Evolutionary conservation across 495 filamentous ascomycete genomes (phyloP).

Genomic region (Neurospora discreta): DNA sequence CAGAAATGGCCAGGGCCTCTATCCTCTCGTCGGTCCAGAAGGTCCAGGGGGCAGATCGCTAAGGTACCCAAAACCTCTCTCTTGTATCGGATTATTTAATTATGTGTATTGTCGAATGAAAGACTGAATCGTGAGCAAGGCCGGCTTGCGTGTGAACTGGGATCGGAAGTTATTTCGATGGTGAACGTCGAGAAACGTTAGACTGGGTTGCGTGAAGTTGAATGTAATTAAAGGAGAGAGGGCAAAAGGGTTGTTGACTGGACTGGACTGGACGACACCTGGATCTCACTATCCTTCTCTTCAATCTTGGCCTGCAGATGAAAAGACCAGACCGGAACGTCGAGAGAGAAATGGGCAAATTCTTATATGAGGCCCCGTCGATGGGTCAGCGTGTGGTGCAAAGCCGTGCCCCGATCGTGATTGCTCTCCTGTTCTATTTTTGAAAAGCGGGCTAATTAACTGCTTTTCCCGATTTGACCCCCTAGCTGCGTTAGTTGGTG

Average conservation of each 20-base stretch:
- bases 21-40: constrained; percentile 29
- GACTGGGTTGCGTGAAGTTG: constrained; percentile 25
- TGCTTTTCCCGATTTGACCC: constrained; percentile 24
- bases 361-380: constrained; percentile 35
- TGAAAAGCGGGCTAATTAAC: constrained; percentile 27
- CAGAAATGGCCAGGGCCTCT: constrained; percentile 33
- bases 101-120: constrained; percentile 32
- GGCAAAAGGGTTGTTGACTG: constrained; percentile 20
- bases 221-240: constrained; percentile 27
- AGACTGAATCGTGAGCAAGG: constrained; percentile 42
- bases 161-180: constrained; percentile 10
- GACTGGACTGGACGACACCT: constrained; percentile 35
- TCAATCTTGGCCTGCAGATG: constrained; percentile 24
- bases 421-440: constrained; percentile 27
- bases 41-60: constrained; percentile 14
- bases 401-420: constrained; percentile 1
- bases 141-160: constrained; percentile 38
- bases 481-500: constrained; percentile 4
- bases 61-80: constrained; percentile 10
- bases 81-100: constrained; percentile 33
- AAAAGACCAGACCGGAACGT: constrained; percentile 14
- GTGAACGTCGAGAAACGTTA: constrained; percentile 9
- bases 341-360: constrained; percentile 30
- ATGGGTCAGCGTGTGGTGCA: constrained; percentile 2
- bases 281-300: constrained; percentile 26